These are phyloP conservation scores for Trichophaea hybrida DNA, from an alignment of 2,329 filamentous ascomycete genomes.

Conservation along the genomic window DNA sequence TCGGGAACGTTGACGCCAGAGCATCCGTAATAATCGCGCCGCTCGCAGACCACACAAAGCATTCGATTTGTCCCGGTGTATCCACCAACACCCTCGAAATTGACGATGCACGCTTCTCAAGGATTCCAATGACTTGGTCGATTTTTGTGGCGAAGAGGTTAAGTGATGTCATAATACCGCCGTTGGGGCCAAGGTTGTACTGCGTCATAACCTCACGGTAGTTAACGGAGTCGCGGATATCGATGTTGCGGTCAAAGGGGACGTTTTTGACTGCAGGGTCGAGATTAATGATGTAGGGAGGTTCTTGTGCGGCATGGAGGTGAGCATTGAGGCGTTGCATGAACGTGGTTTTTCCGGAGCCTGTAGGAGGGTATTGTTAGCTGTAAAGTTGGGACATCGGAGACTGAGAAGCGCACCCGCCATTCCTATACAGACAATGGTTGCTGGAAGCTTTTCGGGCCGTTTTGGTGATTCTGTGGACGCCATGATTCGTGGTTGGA, in stretches of 20 bases:
- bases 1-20: slow-evolving; percentile 85
- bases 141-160: slow-evolving; percentile 98
- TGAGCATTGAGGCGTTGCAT: slow-evolving; percentile 33
- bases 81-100: slow-evolving; percentile 82
- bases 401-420: slow-evolving; percentile 46
- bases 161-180: slow-evolving; percentile 84
- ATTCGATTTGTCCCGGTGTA: slow-evolving; percentile 94
- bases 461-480: slow-evolving; percentile 33
- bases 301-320: slow-evolving; percentile 62
- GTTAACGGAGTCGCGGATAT: slow-evolving; percentile 96
- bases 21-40: slow-evolving; percentile 71
- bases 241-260: slow-evolving; percentile 93
- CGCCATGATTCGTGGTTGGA: neutral
- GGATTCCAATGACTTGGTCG: slow-evolving; percentile 75
- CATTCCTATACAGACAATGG: slow-evolving; percentile 94
- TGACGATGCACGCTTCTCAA: slow-evolving; percentile 67
- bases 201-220: slow-evolving; percentile 99
- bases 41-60: slow-evolving; percentile 64
- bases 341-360: neutral
- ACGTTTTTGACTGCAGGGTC: slow-evolving; percentile 88
- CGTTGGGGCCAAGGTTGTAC: slow-evolving; percentile 81
- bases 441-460: slow-evolving; percentile 42
- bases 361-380: neutral
- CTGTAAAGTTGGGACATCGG: neutral
- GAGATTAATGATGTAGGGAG: slow-evolving; percentile 92